Base-by-base conservation (phyloP, 306 rosid genomes). In the Urtica urens region DNA sequence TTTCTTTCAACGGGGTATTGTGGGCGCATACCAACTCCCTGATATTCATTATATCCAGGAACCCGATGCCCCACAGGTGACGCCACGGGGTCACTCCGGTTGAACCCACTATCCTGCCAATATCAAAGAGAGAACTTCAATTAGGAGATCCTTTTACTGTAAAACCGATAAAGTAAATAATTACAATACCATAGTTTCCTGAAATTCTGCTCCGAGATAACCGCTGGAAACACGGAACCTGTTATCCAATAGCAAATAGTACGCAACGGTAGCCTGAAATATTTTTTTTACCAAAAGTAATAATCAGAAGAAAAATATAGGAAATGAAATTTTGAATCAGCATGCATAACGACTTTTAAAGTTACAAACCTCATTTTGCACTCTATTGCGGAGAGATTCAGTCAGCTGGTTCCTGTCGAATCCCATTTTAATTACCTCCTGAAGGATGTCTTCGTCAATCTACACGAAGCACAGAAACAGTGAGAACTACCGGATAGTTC, bases 221-320 rank as follows among this genome's bases (percentile, higher is more conserved):
- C 97, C 95, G 37, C 64, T 77, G 14, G 90, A 78, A 59, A 75
- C 83, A 50, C 93, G 82, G 49, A 76, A 88, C 16, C 84, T 83
- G 22, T 77, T 77, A 62, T 85, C 97, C 80, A 84, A 39, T 57
- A 84, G 51, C 73, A 84, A 71, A 64, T 84, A 81, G 65, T 88
- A 88, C 23, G 97, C 80, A 19, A 88, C 95, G 16, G 97, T 88
- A 61, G 79, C 97, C 97, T 88, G 88, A 65, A 72, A 81, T n/a
- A n/a, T n/a, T n/a, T n/a, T n/a, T n/a, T n/a, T n/a, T n/a, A n/a
- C n/a, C n/a, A n/a, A n/a, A n/a, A n/a, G n/a, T n/a, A n/a, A n/a
- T n/a, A n/a, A n/a, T n/a, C n/a, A n/a, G n/a, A n/a, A n/a, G n/a
- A n/a, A n/a, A n/a, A n/a, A n/a, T 57, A 46, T 25, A 53, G 17